Evolutionary conservation across 352 stramenopile genomes (phyloP), one percentile per base, ranked within the genome.

Genomic region (Phytopythium boreale): DNA sequence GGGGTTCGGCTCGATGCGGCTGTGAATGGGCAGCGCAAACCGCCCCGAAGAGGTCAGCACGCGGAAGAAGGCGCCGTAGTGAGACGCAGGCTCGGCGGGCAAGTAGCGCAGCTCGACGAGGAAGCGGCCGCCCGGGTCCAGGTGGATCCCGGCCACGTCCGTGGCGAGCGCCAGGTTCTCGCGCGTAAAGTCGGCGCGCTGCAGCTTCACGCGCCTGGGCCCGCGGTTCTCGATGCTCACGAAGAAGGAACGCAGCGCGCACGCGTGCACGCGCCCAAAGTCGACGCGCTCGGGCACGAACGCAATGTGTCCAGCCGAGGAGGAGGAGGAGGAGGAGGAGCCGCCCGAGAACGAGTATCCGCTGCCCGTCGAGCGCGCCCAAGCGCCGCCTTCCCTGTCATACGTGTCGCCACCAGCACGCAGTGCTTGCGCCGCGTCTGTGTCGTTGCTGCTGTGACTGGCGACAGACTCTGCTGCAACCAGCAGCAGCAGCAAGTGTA

Each of bases 1-100:
- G 7, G 59, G 43, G 64, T 82, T 84, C 0, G 64, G 31, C 31
- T 52, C 57, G 24, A 80, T 67, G 29, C 76, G 43, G 59, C 74
- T 67, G 20, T 61, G 58, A 56, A 85, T 74, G 1, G 74, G 60
- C 56, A 88, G 41, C 19, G 71, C 57, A 53, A 90, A 86, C 34
- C 77, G 52, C 2, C 82, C 82, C 1, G 71, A 74, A 4, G 82
- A 80, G 19, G 82, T 88, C 10, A 70, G 59, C 6, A 90, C 49
- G 19, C 79, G 68, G 39, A 88, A 67, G 61, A 67, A 73, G 22
- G 69, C 61, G 31, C 55, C 55, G 36, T 22, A 49, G 43, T 71
- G 56, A 12, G 64, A 52, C 39, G 70, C 56, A 22, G 65, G 67
- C 27, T 75, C 59, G 56, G 68, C 61, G 12, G 71, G 70, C 10